Evolutionary conservation across 495 filamentous ascomycete species (phyloP).

Genomic region (Rhizodiscina lignyota): DNA sequence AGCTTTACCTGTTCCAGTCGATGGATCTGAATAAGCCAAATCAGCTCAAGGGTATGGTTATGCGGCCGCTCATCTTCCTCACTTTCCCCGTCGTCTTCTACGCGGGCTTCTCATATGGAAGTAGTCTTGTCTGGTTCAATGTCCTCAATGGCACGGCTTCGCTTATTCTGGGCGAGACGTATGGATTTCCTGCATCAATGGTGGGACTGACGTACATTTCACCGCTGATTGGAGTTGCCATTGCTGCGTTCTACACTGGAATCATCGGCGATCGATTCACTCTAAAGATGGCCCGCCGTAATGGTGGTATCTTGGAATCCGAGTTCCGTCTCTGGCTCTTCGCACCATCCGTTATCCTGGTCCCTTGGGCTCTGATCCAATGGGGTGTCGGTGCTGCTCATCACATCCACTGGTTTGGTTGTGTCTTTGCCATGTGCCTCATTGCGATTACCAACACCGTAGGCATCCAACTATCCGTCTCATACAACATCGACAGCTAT

Average conservation of each 20-base stretch:
- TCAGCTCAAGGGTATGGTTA: background rate
- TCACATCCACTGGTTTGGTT: constrained; percentile 26
- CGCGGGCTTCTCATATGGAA: background rate
- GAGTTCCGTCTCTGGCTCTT: constrained; percentile 52
- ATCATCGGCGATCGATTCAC: constrained; percentile 43
- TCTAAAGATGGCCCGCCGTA: constrained; percentile 39
- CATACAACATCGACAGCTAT: background rate
- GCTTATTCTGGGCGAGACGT: constrained; percentile 40
- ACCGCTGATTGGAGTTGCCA: constrained; percentile 35
- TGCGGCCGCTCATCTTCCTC: background rate
- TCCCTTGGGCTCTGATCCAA: constrained; percentile 40
- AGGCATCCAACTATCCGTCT: background rate
- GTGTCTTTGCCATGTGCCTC: too few relatives aligned
- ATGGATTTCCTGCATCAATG: constrained; percentile 39
- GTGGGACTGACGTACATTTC: constrained; percentile 46
- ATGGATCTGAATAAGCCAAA: background rate
- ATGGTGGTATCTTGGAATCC: constrained; percentile 38
- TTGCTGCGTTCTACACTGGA: constrained; percentile 31
- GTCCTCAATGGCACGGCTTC: constrained; percentile 50
- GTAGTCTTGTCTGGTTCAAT: constrained; percentile 44
- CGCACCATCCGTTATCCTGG: constrained; percentile 30
- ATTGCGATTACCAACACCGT: too few relatives aligned
- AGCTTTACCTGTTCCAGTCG: background rate
- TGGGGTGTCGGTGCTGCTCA: constrained; percentile 52
- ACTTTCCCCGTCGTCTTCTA: background rate